A percentile compares a stretch with the other conserved stretches of the same genome.
These are phyloP conservation scores for Staphylotrichum longicolle DNA, from an alignment of 495 filamentous ascomycete species.

Conservation along the genomic window DNA sequence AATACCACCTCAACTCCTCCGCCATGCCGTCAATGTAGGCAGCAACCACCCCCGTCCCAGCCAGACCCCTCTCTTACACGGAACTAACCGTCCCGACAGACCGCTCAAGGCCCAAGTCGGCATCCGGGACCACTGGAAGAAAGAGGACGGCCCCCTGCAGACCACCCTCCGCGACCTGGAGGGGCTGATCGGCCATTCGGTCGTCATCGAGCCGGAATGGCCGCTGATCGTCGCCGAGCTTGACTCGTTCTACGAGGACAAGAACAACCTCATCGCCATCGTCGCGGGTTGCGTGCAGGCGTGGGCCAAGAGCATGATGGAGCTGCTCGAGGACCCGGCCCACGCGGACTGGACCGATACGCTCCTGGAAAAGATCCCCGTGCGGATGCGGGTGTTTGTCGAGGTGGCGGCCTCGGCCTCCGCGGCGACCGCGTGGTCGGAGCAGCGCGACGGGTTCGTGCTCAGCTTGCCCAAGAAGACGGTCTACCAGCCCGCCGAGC, in stretches of 20 bases:
- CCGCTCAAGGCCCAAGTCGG: conserved; percentile 37
- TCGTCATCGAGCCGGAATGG: conserved; percentile 39
- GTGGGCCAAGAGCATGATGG: conserved; percentile 30
- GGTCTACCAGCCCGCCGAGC: conserved; percentile 26
- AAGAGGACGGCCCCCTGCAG: conserved; percentile 27
- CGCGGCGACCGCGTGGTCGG: conserved; percentile 28
- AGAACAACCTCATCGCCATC: conserved; percentile 29
- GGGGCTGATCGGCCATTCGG: conserved; percentile 31
- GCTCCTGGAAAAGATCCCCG: conserved; percentile 27
- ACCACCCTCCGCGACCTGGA: conserved; percentile 24
- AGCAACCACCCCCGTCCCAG: neutral
- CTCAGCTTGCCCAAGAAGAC: conserved; percentile 34
- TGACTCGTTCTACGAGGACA: conserved; percentile 34
- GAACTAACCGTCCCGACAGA: conserved; percentile 19
- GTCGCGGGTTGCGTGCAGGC: conserved; percentile 29
- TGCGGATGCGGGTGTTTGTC: conserved; percentile 32
- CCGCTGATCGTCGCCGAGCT: conserved; percentile 32
- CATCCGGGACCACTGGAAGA: conserved; percentile 41
- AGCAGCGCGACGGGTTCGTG: conserved; percentile 28
- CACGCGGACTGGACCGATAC: conserved; percentile 35
- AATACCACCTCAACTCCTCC: neutral
- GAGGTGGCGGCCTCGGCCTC: conserved; percentile 26
- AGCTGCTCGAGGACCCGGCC: conserved; percentile 36
- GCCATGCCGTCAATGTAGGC: conserved; percentile 28
- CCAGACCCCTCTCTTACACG: neutral